Evolutionary conservation across 371 early-diverging fungal genomes (phyloP), one percentile per base, ranked within the genome.

Genomic region (Rhizopus arrhizus): DNA sequence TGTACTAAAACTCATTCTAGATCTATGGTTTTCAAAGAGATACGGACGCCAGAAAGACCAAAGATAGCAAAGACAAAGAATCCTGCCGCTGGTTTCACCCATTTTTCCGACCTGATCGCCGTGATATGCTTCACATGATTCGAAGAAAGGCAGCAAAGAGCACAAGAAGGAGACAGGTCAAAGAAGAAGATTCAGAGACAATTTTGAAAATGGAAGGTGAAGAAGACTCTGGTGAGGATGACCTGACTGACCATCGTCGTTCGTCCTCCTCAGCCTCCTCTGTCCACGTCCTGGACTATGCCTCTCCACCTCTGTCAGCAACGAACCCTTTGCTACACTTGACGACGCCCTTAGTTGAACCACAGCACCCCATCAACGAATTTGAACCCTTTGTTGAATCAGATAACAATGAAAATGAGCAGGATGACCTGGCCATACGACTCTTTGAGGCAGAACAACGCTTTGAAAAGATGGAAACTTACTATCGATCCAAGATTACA

Each of bases 21-120:
- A 82, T 82, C 29, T 82, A 82, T 53, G 82, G 82, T 3, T 82
- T 82, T 41, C 78, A 80, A 65, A 67, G 82, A 53, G 82, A 79
- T 57, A 79, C 82, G 8, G 82, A 82, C 65, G 82, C 82, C 31
- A 66, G 82, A 29, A 82, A 82, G 61, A 72, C 78, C 10, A 82
- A 82, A 65, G 80, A 80, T 48, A 78, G 73, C 28, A 75, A 74
- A 55, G 77, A 74, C 42, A 82, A 80, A 43, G 77, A 80, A 50
- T 74, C 77, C 0, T 82, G 82, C 53, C 66, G 80, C 47, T 82
- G 80, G 76, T 73, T 73, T 49, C 82, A 82, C 56, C 77, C 78
- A 9, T 72, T 69, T 53, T 82, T 82, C 56, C 72, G 70, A 15
- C 82, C 77, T 29, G 72, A 67, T 28, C 63, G 82, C 29, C 74